phyloP scores from a whole-genome alignment of 2,329 filamentous ascomycete genomes.

The Scleromitrula shiraiana region DNA sequence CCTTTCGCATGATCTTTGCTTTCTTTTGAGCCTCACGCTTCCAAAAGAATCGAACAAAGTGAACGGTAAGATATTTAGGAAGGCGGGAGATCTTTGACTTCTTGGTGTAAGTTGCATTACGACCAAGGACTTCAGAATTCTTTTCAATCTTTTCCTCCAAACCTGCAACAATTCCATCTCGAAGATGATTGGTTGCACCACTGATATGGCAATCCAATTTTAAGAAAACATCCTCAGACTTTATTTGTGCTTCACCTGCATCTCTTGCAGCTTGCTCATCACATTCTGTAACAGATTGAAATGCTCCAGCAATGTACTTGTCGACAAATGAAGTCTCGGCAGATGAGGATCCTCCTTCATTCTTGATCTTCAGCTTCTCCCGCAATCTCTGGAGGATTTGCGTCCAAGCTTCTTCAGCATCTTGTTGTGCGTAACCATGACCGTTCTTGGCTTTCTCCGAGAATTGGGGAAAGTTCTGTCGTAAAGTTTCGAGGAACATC shows the following conservation, averaged over 20 bases:
- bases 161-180: conserved; percentile 77
- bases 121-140: conserved; percentile 65
- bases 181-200: conserved; percentile 75
- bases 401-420: conserved; percentile 97
- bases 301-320: conserved; percentile 79
- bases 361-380: conserved; percentile 64
- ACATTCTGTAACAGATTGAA: conserved; percentile 71
- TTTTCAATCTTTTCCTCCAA: conserved; percentile 90
- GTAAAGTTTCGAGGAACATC: conserved; percentile 73
- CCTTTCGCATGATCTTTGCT: conserved; percentile 98
- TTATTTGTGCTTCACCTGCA: conserved; percentile 60
- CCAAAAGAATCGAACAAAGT: conserved; percentile 99
- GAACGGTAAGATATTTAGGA: conserved; percentile 91
- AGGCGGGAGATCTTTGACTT: conserved; percentile 81
- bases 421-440: conserved; percentile 88
- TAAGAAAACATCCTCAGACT: conserved; percentile 67
- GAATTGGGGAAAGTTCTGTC: conserved; percentile 81
- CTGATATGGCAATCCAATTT: conserved; percentile 97
- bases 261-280: conserved; percentile 73
- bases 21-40: conserved; percentile 93
- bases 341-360: conserved; percentile 38
- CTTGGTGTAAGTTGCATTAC: conserved; percentile 82
- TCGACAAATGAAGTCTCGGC: conserved; percentile 69
- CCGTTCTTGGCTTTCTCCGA: conserved; percentile 79
- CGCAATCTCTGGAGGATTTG: conserved; percentile 82